phyloP scores from a whole-genome alignment of 257 asterid species.

The Avicennia marina region DNA sequence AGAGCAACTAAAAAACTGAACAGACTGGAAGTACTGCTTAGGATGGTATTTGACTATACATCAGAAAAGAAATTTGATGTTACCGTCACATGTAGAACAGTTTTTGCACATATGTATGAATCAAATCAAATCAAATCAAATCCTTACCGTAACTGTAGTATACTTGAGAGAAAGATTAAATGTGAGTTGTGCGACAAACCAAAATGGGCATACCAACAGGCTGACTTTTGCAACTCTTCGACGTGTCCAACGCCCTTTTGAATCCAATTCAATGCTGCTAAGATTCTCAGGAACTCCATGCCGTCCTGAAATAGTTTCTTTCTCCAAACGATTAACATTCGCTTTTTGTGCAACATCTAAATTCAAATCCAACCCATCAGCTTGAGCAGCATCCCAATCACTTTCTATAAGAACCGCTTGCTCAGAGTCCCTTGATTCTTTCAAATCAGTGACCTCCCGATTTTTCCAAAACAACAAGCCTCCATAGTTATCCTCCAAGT shows the following conservation, averaged over 20 bases:
- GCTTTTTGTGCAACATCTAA: slow-evolving; percentile 13
- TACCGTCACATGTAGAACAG: slow-evolving; percentile 11
- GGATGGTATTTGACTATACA: slow-evolving; percentile 82
- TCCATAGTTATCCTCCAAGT: slow-evolving; percentile 67
- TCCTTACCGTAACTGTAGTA: slow-evolving; percentile 87
- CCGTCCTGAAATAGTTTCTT: slow-evolving; percentile 10
- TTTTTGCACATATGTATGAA: neutral
- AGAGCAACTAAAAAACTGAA: slow-evolving; percentile 91
- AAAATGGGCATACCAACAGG: slow-evolving; percentile 82
- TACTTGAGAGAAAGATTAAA: slow-evolving; percentile 92
- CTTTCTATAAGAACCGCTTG: slow-evolving; percentile 56
- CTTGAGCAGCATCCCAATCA: slow-evolving; percentile 18
- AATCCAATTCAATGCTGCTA: slow-evolving; percentile 44
- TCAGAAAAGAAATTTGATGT: slow-evolving; percentile 14
- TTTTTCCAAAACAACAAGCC: slow-evolving; percentile 58
- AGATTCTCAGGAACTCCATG: slow-evolving; percentile 12
- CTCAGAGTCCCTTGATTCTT: slow-evolving; percentile 45
- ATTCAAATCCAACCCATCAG: slow-evolving; percentile 19
- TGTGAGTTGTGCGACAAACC: slow-evolving; percentile 92
- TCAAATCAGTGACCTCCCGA: slow-evolving; percentile 17
- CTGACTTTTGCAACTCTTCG: slow-evolving; percentile 80
- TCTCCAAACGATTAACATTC: slow-evolving; percentile 13
- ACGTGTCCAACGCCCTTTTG: slow-evolving; percentile 91
- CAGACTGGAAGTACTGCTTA: slow-evolving; percentile 92
- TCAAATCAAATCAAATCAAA: slow-evolving; percentile 3